Conservation (phyloP, 106 monocot genomes). For the Dendrobium nobile region DNA sequence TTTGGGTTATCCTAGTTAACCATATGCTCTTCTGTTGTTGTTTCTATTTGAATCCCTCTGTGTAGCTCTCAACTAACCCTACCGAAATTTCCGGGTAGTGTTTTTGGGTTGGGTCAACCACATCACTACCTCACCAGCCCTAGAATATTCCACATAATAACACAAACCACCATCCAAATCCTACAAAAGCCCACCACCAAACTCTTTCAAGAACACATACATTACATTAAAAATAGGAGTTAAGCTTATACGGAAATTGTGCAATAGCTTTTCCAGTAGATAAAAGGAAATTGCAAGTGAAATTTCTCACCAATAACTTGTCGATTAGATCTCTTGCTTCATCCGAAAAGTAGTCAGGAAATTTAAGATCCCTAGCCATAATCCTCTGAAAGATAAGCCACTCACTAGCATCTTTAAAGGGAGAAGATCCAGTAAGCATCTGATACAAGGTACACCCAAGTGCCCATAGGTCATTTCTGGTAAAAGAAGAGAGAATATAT, state of each 20-base stretch:
- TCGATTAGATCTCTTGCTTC: constrained; percentile 85
- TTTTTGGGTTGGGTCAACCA: too few species aligned
- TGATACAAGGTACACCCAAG: constrained; percentile 98
- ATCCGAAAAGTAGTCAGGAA: constrained; percentile 82
- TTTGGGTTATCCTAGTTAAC: too few species aligned
- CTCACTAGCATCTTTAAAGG: constrained; percentile 93
- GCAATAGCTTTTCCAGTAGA: neutral
- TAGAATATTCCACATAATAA: too few species aligned
- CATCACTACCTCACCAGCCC: too few species aligned
- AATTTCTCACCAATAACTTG: constrained; percentile 64
- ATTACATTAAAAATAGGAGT: neutral
- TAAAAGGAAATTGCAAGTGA: constrained; percentile 1
- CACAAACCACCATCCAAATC: too few species aligned
- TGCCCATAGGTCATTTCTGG: constrained; percentile 97
- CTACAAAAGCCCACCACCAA: too few species aligned
- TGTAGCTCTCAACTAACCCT: too few species aligned
- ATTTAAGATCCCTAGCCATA: constrained; percentile 74
- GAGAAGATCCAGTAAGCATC: constrained; percentile 94
- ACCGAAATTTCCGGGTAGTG: too few species aligned
- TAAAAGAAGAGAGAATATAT: constrained; percentile 11
- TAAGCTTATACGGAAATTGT: neutral
- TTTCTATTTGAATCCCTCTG: too few species aligned
- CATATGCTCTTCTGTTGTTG: too few species aligned
- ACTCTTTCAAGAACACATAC: neutral
- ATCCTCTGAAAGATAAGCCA: constrained; percentile 98